Evolutionary conservation across 1,284 basidiomycete genomes (phyloP).

Genomic region (Cryptococcus sp.): DNA sequence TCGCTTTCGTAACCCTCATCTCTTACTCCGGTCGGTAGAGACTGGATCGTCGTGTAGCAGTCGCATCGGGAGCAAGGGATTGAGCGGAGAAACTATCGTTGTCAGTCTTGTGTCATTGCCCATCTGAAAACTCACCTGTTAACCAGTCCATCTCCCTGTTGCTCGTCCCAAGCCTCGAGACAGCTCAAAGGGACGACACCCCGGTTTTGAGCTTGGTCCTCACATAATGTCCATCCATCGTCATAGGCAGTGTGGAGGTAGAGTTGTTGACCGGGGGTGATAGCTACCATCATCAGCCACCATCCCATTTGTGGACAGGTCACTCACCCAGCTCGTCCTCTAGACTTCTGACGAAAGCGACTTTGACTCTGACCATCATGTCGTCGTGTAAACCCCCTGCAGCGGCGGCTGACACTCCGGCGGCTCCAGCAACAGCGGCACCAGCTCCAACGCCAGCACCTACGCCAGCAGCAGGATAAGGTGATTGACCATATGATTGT

Average conservation of each 20-base stretch:
- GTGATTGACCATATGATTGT: background rate
- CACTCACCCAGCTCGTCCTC: slow-evolving; percentile 46
- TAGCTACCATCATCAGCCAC: slow-evolving; percentile 23
- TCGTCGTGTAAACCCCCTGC: slow-evolving; percentile 30
- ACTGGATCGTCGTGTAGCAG: slow-evolving; percentile 9
- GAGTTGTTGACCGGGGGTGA: slow-evolving; percentile 45
- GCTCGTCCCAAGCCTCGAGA: slow-evolving; percentile 34
- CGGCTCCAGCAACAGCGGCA: slow-evolving; percentile 12
- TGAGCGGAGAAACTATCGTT: background rate
- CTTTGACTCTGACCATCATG: slow-evolving; percentile 41
- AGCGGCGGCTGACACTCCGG: slow-evolving; percentile 11
- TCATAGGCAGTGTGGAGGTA: slow-evolving; percentile 46
- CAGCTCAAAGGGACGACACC: slow-evolving; percentile 46
- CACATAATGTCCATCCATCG: slow-evolving; percentile 47
- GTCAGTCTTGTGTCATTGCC: background rate
- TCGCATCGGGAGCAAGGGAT: background rate
- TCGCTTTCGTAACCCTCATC: too few relatives aligned
- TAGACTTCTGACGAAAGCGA: slow-evolving; percentile 43
- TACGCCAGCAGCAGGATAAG: background rate
- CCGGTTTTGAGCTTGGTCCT: slow-evolving; percentile 36
- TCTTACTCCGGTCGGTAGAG: slow-evolving; percentile 1
- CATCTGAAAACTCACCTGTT: slow-evolving; percentile 1
- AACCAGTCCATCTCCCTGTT: background rate
- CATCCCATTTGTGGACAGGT: background rate
- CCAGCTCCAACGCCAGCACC: slow-evolving; percentile 10